A percentile compares a stretch with the other conserved stretches of the same genome.
These are phyloP conservation scores for Ceratobasidium sp. DNA, from an alignment of 1,284 basidiomycete species.

Conservation along the genomic window DNA sequence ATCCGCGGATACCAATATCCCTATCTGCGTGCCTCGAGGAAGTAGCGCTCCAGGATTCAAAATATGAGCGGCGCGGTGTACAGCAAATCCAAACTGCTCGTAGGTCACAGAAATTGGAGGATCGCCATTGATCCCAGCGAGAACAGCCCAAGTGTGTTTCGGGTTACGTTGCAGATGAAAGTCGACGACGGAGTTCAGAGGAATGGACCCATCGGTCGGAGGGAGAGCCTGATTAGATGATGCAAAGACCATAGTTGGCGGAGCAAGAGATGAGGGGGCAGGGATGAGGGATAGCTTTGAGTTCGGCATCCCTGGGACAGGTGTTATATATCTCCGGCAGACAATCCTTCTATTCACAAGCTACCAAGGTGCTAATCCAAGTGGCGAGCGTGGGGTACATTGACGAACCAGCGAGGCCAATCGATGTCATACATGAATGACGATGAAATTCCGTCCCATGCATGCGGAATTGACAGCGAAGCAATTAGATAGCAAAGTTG, in stretches of 20 bases:
- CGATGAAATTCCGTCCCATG: background rate
- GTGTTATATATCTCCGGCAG: background rate
- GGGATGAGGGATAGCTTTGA: too few species aligned
- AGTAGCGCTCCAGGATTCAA: conserved; percentile 8
- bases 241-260: conserved; percentile 33
- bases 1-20: conserved; percentile 4
- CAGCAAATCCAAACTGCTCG: conserved; percentile 18
- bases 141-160: background rate
- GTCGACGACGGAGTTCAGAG: background rate
- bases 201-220: background rate
- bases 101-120: background rate
- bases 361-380: background rate
- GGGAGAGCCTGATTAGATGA: conserved; percentile 37
- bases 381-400: background rate
- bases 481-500: background rate
- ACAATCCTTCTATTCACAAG: background rate
- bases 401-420: background rate
- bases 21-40: conserved; percentile 22
- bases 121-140: background rate
- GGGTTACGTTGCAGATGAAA: conserved; percentile 31
- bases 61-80: conserved; percentile 31
- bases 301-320: background rate
- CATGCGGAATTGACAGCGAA: background rate
- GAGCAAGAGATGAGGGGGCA: background rate
- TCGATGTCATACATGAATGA: background rate